Evolutionary conservation across 1,284 basidiomycete species (phyloP).

Genomic region (Trichosporon coremiiforme): DNA sequence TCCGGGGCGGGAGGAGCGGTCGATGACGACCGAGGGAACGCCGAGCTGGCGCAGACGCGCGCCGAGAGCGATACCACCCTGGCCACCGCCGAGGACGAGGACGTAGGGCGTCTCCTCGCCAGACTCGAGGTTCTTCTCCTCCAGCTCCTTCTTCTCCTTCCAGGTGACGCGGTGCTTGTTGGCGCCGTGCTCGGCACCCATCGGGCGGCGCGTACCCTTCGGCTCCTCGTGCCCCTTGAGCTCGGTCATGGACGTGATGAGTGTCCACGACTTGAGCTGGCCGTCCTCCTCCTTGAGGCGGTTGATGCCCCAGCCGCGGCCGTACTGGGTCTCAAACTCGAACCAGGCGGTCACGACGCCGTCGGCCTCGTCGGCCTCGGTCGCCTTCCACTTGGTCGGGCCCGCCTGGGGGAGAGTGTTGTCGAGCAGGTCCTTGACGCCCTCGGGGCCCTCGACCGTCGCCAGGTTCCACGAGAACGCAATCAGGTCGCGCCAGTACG

Average conservation of each 20-base stretch:
- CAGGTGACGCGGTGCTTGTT: slow-evolving; percentile 33
- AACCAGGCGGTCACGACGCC: slow-evolving; percentile 28
- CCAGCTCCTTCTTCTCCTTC: slow-evolving; percentile 43
- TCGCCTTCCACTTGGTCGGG: slow-evolving; percentile 22
- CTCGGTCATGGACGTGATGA: slow-evolving; percentile 64
- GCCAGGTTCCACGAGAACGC: slow-evolving; percentile 67
- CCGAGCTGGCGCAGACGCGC: slow-evolving; percentile 55
- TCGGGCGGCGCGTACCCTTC: slow-evolving; percentile 28
- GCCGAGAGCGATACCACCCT: slow-evolving; percentile 41
- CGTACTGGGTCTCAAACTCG: slow-evolving; percentile 56
- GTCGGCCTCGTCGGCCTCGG: slow-evolving; percentile 41
- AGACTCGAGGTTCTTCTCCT: slow-evolving; percentile 23
- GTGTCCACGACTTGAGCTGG: slow-evolving; percentile 62
- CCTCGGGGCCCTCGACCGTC: slow-evolving; percentile 60
- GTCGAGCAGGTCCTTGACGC: slow-evolving; percentile 37
- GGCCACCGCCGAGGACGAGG: slow-evolving; percentile 37
- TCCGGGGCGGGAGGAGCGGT: slow-evolving; percentile 51
- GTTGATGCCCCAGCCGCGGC: slow-evolving; percentile 39
- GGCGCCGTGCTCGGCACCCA: slow-evolving; percentile 30
- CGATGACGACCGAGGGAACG: slow-evolving; percentile 52
- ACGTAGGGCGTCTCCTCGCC: slow-evolving; percentile 36
- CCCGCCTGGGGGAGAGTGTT: slow-evolving; percentile 18
- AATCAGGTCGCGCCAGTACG: slow-evolving; percentile 64
- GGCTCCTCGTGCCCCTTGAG: slow-evolving; percentile 60
- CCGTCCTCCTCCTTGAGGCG: slow-evolving; percentile 57